Evolutionary conservation across 495 filamentous ascomycete species (phyloP).

Genomic region (Penicillium ochrochloron): DNA sequence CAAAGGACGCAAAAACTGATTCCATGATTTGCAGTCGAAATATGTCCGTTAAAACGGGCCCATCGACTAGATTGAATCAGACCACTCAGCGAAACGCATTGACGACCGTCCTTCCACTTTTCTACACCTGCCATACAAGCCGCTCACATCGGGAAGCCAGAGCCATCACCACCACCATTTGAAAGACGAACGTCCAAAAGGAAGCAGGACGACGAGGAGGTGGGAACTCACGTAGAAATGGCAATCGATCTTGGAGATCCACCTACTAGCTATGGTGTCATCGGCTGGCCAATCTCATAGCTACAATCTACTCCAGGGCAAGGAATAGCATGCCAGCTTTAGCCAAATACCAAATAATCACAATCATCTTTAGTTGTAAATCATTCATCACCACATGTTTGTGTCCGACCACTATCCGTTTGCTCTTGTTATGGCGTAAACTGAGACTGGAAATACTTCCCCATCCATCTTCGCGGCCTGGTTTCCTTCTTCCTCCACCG

Average conservation of each 20-base stretch:
- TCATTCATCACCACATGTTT: neutral
- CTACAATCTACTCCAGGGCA: neutral
- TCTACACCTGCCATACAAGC: neutral
- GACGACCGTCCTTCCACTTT: neutral
- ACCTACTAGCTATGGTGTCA: neutral
- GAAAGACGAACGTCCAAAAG: neutral
- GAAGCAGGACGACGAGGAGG: neutral
- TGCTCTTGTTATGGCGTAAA: neutral
- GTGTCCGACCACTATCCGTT: neutral
- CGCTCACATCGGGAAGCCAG: neutral
- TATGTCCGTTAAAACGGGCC: slow-evolving; percentile 61
- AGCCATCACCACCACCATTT: neutral
- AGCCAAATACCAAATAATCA: neutral
- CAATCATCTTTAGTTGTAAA: neutral
- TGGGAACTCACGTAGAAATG: neutral
- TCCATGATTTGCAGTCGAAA: slow-evolving; percentile 54
- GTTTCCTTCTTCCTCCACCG: neutral
- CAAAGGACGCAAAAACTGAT: slow-evolving; percentile 35
- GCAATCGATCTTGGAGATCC: neutral
- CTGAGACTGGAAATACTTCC: neutral
- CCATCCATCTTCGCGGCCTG: neutral
- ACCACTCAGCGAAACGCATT: neutral
- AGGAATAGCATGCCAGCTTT: neutral
- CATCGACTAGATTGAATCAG: neutral
- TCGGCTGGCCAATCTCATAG: slow-evolving; percentile 8